phyloP scores from a whole-genome alignment of 177 flowering plant genomes.

The Vitis hybrid region DNA sequence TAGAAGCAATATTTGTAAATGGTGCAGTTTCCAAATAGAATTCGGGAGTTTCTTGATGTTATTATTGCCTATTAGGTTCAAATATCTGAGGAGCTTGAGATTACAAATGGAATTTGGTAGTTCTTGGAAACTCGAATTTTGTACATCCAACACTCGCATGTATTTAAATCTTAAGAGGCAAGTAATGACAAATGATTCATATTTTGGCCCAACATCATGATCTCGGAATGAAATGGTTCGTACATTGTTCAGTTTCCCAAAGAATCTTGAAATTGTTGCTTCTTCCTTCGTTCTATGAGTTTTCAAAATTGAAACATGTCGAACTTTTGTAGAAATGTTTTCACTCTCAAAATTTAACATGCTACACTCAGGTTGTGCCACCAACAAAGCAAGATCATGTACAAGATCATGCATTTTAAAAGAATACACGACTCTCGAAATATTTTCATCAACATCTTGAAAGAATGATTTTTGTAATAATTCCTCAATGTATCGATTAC shows the following conservation, averaged over 20 bases:
- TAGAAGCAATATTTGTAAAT: too few species aligned
- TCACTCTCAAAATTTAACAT: not conserved
- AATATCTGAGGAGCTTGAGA: not conserved
- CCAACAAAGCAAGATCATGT: not conserved
- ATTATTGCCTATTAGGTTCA: not conserved
- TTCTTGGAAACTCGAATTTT: not conserved
- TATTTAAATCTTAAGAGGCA: not conserved
- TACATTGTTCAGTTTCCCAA: too few species aligned
- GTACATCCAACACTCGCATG: not conserved
- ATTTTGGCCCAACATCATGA: too few species aligned
- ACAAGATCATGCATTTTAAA: conserved; percentile 1
- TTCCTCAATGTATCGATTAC: not conserved
- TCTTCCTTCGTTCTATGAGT: not conserved
- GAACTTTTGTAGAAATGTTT: not conserved
- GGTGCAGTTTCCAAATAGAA: too few species aligned
- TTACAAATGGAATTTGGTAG: not conserved
- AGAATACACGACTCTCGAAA: too few species aligned
- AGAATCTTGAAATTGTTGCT: too few species aligned
- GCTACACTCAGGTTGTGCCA: not conserved
- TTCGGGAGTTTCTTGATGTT: too few species aligned
- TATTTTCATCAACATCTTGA: not conserved
- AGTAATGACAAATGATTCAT: not conserved
- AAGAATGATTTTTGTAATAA: conserved; percentile 7
- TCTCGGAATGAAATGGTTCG: too few species aligned
- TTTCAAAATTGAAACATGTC: not conserved